These are phyloP conservation scores for Emydomyces testavorans DNA, from an alignment of 2,329 filamentous ascomycete genomes.

Conservation along the genomic window DNA sequence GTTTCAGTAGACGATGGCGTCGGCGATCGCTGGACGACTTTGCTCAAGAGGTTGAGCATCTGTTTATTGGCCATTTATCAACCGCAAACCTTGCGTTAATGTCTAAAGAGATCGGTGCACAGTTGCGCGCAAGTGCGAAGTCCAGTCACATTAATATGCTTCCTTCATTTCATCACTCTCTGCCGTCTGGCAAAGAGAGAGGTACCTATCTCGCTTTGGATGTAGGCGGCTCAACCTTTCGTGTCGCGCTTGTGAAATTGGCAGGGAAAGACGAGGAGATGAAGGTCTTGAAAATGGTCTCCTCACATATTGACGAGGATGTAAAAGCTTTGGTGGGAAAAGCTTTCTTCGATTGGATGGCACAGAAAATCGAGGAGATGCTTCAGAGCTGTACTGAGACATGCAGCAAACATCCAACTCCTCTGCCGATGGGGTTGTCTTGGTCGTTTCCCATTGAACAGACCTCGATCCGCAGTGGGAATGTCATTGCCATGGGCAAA, in stretches of 20 bases:
- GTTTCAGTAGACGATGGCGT: slow-evolving; percentile 27
- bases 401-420: slow-evolving; percentile 27
- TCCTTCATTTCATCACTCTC: slow-evolving; percentile 51
- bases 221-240: slow-evolving; percentile 55
- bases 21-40: slow-evolving; percentile 31
- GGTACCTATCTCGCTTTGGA: slow-evolving; percentile 53
- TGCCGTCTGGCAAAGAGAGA: slow-evolving; percentile 48
- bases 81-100: slow-evolving; percentile 32
- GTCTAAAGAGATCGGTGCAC: slow-evolving; percentile 37
- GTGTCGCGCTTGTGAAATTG: slow-evolving; percentile 50
- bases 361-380: slow-evolving; percentile 46
- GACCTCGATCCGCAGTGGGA: slow-evolving; percentile 48
- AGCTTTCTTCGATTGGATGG: slow-evolving; percentile 58
- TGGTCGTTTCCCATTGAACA: slow-evolving; percentile 59
- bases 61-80: slow-evolving; percentile 30
- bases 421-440: slow-evolving; percentile 48
- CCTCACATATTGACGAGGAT: slow-evolving; percentile 45
- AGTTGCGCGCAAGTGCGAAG: slow-evolving; percentile 46
- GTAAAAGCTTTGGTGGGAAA: slow-evolving; percentile 45
- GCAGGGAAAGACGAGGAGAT: slow-evolving; percentile 40
- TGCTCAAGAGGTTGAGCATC: slow-evolving; percentile 29
- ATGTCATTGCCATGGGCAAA: slow-evolving; percentile 53
- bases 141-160: slow-evolving; percentile 52
- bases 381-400: slow-evolving; percentile 35
- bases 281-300: slow-evolving; percentile 45